phyloP scores from a whole-genome alignment of 257 asterid species.

The Fraxinus cuspidata region DNA sequence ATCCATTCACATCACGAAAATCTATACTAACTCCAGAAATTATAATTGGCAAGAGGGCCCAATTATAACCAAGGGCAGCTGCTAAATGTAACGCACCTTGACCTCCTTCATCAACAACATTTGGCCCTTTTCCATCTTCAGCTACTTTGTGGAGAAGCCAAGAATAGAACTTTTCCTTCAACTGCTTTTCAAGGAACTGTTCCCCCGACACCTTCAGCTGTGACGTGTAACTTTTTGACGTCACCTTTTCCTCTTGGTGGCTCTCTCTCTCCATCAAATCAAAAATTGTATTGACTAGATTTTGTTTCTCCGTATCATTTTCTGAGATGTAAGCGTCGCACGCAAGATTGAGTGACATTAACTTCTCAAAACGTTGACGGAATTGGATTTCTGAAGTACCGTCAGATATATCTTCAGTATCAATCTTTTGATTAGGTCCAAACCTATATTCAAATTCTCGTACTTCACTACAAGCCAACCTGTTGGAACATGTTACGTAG shows the following conservation, averaged over 20 bases:
- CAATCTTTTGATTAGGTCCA: constrained; percentile 36
- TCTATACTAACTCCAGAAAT: constrained; percentile 73
- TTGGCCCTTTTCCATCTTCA: constrained; percentile 65
- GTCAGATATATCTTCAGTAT: constrained; percentile 31
- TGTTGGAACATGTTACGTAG: constrained; percentile 76
- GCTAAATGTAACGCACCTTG: constrained; percentile 92
- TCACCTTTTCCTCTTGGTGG: constrained; percentile 35
- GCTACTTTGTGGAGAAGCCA: constrained; percentile 69
- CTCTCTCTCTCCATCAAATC: constrained; percentile 65
- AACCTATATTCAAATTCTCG: constrained; percentile 73
- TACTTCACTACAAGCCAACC: constrained; percentile 85
- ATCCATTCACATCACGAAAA: constrained; percentile 93
- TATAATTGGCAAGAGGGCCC: constrained; percentile 77
- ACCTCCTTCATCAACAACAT: constrained; percentile 65
- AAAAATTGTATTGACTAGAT: constrained; percentile 39
- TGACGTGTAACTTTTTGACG: constrained; percentile 38
- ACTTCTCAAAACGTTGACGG: constrained; percentile 57
- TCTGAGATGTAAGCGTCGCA: constrained; percentile 37
- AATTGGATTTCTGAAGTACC: constrained; percentile 49
- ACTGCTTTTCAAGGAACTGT: constrained; percentile 51
- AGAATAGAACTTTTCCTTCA: constrained; percentile 62
- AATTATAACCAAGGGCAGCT: constrained; percentile 92
- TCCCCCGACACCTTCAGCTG: constrained; percentile 42
- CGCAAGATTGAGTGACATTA: constrained; percentile 38
- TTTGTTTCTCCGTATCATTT: constrained; percentile 40